Base-by-base conservation (phyloP, 306 rosid genomes). In the Glycine latifolia region DNA sequence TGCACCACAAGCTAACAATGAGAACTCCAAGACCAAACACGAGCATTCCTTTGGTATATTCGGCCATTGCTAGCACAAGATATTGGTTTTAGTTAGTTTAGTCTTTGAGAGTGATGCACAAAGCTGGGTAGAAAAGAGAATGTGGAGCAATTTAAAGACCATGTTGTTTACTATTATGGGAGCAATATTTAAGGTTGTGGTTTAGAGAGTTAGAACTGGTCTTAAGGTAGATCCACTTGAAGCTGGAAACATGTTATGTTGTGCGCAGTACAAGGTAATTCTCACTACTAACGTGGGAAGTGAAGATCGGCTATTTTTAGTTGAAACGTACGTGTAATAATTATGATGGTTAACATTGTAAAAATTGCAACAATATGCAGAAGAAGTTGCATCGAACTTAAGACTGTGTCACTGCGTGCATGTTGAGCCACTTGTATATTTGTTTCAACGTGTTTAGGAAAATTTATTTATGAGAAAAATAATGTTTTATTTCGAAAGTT, bases 1-100 rank as follows among this genome's bases (percentile, higher is more conserved):
- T 55, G 16, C 82, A 68, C 73, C 75, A 84, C 47, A 73, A 37
- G 63, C 75, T 67, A 2, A 84, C 26, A 10, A 77, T n/a, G 2
- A 87, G 11, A 10, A 73, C 44, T 78, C 76, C 90, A 62, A 87
- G 17, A 47, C 84, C 55, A 68, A 81, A 61, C 60, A 87, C 79
- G 20, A 81, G 16, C 73, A 74, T 46, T 26, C 48, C 41, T 62
- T 72, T 81, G 10, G 75, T 59, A 39, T 59, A 35, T 55, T 16
- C 74, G 0, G 74, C 75, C 81, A 83, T 87, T 68, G 53, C 67
- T 69, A 4, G 44, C 31, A 26, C 2, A 26, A 26, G 31, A 26
- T 26, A 3, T 41, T 37, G 53, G 63, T 67, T 3, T 26, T 26
- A 26, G 31, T 26, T 26, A 26, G 78, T 37, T 37, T 2, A 37